Conservation (phyloP, 371 early-diverging fungal genomes). For the Coemansia sp. region DNA sequence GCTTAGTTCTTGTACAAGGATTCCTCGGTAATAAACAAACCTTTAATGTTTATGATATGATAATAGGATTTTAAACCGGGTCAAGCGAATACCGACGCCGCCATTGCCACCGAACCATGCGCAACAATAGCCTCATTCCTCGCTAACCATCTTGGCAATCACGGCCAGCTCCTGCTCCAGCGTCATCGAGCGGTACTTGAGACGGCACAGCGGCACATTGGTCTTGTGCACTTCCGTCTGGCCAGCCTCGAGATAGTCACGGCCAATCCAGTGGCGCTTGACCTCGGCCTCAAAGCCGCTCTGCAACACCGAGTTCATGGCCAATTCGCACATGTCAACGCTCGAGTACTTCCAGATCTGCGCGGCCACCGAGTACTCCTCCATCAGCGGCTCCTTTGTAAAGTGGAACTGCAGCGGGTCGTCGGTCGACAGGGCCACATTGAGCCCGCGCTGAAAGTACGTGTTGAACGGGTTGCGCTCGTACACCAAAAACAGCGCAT, state of each 20-base stretch:
- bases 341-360: conserved; percentile 96
- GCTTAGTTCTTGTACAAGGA: no score
- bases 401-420: conserved; percentile 99
- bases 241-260: conserved; percentile 73
- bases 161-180: conserved; percentile 72
- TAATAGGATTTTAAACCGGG: no score
- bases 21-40: no score
- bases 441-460: conserved; percentile 96
- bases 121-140: no score
- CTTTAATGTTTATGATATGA: no score
- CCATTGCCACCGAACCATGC: no score
- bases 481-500: conserved; percentile 94
- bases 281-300: conserved; percentile 89
- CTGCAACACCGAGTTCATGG: conserved; percentile 92
- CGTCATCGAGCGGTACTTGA: conserved; percentile 85
- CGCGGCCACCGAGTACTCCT: conserved; percentile 98
- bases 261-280: conserved; percentile 95
- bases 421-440: conserved; percentile 95
- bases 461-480: conserved; percentile 94
- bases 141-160: conserved; percentile 20
- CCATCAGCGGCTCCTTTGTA: conserved; percentile 97
- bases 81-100: no score
- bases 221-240: conserved; percentile 93
- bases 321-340: conserved; percentile 97
- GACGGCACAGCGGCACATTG: conserved; percentile 92